phyloP scores from a whole-genome alignment of 257 asterid species.

The Buddleja alternifolia region DNA sequence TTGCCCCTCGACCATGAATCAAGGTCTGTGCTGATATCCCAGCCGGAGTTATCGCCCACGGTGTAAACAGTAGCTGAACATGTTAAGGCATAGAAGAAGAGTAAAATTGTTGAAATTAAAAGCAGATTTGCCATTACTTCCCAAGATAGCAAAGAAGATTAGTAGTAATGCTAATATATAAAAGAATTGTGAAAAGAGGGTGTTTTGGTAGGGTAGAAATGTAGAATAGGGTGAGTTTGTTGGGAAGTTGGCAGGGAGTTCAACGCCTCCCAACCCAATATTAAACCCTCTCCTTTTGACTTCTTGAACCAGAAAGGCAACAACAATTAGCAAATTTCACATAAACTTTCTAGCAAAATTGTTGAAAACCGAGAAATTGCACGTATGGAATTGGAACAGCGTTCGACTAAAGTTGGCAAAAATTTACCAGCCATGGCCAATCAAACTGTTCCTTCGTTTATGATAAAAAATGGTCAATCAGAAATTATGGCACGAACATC shows the following conservation, averaged over 20 bases:
- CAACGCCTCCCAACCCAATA: slow-evolving; percentile 38
- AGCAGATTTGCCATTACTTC: slow-evolving; percentile 47
- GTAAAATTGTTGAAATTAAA: slow-evolving; percentile 23
- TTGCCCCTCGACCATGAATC: slow-evolving; percentile 70
- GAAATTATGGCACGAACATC: too few species aligned
- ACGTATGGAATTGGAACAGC: too few species aligned
- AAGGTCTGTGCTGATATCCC: slow-evolving; percentile 89
- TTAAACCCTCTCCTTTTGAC: slow-evolving; percentile 17
- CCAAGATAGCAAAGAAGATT: not conserved
- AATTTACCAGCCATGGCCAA: too few species aligned
- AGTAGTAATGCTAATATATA: not conserved
- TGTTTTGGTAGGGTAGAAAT: slow-evolving; percentile 14
- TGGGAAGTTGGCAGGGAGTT: slow-evolving; percentile 54
- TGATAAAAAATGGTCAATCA: too few species aligned
- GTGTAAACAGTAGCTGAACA: slow-evolving; percentile 55
- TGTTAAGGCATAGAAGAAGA: slow-evolving; percentile 34
- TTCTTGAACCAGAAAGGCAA: not conserved
- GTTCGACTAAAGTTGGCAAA: too few species aligned
- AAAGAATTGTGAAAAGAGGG: not conserved
- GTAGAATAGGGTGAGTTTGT: slow-evolving; percentile 26
- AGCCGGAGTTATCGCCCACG: slow-evolving; percentile 80
- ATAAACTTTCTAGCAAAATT: too few species aligned
- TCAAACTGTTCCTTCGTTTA: too few species aligned
- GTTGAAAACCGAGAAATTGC: not conserved
- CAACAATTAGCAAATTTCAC: not conserved